phyloP scores from a whole-genome alignment of 2,329 filamentous ascomycete species.

The Fusarium guadeloupense region DNA sequence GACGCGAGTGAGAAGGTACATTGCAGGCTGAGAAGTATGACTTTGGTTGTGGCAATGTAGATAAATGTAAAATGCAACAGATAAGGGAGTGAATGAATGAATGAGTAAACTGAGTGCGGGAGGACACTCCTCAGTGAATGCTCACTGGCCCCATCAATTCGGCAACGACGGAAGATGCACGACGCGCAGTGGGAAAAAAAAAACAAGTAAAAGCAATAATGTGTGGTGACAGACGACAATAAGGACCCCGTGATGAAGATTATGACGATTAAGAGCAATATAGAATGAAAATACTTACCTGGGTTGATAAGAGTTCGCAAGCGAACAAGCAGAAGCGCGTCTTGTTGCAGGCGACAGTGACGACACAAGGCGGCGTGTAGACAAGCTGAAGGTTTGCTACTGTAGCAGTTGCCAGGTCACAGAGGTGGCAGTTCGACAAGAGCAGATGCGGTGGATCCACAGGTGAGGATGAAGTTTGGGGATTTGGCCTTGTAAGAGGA shows the following conservation, averaged over 20 bases:
- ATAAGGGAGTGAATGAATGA: neutral
- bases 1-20: conserved; percentile 10
- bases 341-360: conserved; percentile 28
- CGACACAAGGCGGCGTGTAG: conserved; percentile 25
- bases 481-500: conserved; percentile 23
- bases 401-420: conserved; percentile 16
- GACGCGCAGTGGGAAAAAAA: conserved; percentile 27
- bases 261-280: neutral
- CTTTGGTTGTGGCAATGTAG: conserved; percentile 4
- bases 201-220: conserved; percentile 2
- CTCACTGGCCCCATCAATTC: conserved; percentile 21
- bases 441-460: conserved; percentile 41
- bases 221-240: neutral
- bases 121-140: conserved; percentile 7
- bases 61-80: neutral
- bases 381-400: conserved; percentile 23
- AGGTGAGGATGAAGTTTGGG: conserved; percentile 28
- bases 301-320: conserved; percentile 3
- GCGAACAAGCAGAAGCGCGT: conserved; percentile 33
- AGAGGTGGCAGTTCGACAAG: conserved; percentile 15
- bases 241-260: neutral
- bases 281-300: conserved; percentile 27
- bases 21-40: conserved; percentile 9
- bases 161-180: conserved; percentile 30
- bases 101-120: conserved; percentile 1